These are phyloP conservation scores for Sporothrix schenckii DNA, from an alignment of 2,329 filamentous ascomycete species.

Conservation along the genomic window DNA sequence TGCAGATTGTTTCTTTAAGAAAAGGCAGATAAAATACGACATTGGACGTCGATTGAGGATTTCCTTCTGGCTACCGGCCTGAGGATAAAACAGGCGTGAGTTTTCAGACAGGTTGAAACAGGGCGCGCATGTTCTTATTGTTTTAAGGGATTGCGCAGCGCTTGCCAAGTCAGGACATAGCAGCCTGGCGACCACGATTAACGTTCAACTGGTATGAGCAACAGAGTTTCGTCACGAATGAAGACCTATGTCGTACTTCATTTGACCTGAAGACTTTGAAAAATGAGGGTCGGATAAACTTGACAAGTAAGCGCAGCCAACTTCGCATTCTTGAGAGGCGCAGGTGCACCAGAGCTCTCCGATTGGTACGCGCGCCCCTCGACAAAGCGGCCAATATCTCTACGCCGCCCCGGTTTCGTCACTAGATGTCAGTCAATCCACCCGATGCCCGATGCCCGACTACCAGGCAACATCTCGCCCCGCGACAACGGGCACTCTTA, in stretches of 20 bases:
- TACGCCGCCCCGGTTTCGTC: constrained; percentile 21
- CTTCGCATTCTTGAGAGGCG: background rate
- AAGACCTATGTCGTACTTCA: no score
- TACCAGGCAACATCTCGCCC: background rate
- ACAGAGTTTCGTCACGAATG: background rate
- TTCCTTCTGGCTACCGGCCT: background rate
- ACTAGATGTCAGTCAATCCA: background rate
- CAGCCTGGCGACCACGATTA: background rate
- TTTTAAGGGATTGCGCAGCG: constrained; percentile 14
- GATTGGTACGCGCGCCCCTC: background rate
- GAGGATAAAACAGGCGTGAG: background rate
- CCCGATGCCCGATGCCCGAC: constrained; percentile 1
- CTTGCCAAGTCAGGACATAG: background rate
- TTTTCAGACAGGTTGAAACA: constrained; percentile 17
- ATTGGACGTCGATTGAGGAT: background rate
- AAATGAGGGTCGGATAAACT: background rate
- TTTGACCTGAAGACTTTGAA: background rate
- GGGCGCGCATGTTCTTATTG: constrained; percentile 15
- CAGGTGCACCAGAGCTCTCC: background rate
- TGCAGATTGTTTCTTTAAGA: background rate
- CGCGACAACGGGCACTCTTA: no score
- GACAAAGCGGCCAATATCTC: constrained; percentile 3
- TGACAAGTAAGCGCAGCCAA: background rate
- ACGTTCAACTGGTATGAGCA: background rate
- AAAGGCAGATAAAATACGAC: no score